Percentiles rank a stretch among this genome's conserved stretches.
phyloP scores from a whole-genome alignment of 2,329 filamentous ascomycete genomes.

The Fusarium begoniae region DNA sequence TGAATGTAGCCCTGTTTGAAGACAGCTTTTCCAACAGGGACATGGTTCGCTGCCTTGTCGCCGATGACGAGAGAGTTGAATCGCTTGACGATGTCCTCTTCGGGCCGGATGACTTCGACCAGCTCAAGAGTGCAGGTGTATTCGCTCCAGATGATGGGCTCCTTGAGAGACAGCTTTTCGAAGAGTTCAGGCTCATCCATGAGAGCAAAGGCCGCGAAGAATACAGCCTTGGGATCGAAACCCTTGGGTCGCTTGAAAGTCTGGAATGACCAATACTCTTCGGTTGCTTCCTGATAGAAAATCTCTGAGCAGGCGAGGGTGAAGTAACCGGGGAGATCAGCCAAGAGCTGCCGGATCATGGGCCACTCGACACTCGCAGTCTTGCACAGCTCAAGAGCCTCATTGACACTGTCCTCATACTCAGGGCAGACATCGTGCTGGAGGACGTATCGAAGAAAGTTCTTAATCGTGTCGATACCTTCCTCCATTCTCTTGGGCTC shows the following conservation, averaged over 20 bases:
- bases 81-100: slow-evolving; percentile 50
- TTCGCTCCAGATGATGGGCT: slow-evolving; percentile 51
- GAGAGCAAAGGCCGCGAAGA: slow-evolving; percentile 56
- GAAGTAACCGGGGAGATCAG: slow-evolving; percentile 77
- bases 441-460: slow-evolving; percentile 89
- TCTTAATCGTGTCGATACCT: slow-evolving; percentile 75
- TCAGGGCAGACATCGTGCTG: slow-evolving; percentile 89
- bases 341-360: slow-evolving; percentile 60
- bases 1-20: slow-evolving; percentile 58
- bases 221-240: slow-evolving; percentile 53
- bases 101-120: slow-evolving; percentile 57
- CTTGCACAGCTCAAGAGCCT: slow-evolving; percentile 73
- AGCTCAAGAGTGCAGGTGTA: slow-evolving; percentile 71
- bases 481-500: slow-evolving; percentile 62
- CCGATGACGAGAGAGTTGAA: slow-evolving; percentile 55
- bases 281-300: slow-evolving; percentile 56
- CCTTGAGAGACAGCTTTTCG: slow-evolving; percentile 35
- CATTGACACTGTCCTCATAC: slow-evolving; percentile 71
- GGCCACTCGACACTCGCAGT: slow-evolving; percentile 73
- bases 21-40: slow-evolving; percentile 56
- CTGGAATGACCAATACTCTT: slow-evolving; percentile 43
- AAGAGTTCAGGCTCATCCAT: slow-evolving; percentile 48
- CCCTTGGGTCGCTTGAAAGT: slow-evolving; percentile 48
- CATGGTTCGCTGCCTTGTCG: slow-evolving; percentile 46
- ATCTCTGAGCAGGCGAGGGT: slow-evolving; percentile 78